These are phyloP conservation scores for Hermanozyma aechmeae DNA, from an alignment of 805 yeast genomes.

Conservation along the genomic window DNA sequence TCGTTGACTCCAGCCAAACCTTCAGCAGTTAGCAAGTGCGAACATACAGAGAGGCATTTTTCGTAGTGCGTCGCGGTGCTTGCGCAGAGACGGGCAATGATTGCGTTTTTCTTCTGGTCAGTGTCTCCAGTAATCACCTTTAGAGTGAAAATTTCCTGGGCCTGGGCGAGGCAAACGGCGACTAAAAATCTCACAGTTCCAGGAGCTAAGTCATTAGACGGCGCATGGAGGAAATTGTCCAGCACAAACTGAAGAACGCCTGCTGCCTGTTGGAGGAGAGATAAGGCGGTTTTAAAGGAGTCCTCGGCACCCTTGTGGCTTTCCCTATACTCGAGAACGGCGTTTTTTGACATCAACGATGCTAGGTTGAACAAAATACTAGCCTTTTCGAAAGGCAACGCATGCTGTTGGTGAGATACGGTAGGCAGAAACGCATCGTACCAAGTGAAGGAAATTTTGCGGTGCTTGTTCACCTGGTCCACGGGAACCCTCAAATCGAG, in stretches of 20 bases:
- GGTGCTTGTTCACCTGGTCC: constrained; percentile 34
- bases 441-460: constrained; percentile 65
- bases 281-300: constrained; percentile 51
- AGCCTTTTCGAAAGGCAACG: constrained; percentile 87
- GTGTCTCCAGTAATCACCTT: constrained; percentile 46
- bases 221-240: constrained; percentile 83
- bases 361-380: constrained; percentile 73
- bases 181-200: constrained; percentile 57
- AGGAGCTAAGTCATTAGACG: constrained; percentile 66
- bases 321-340: constrained; percentile 22
- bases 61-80: constrained; percentile 50
- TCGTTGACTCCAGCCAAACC: constrained; percentile 6
- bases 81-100: constrained; percentile 68
- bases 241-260: constrained; percentile 66
- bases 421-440: constrained; percentile 52
- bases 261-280: constrained; percentile 62
- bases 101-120: constrained; percentile 48
- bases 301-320: constrained; percentile 22
- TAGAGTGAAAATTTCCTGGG: constrained; percentile 74
- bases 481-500: constrained; percentile 71
- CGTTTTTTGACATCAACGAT: constrained; percentile 46
- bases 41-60: constrained; percentile 38
- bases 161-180: constrained; percentile 71
- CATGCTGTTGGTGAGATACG: constrained; percentile 53
- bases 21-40: constrained; percentile 9